Evolutionary conservation across 2,329 filamentous ascomycete genomes (phyloP).

Genomic region (Alternaria ethzedia): DNA sequence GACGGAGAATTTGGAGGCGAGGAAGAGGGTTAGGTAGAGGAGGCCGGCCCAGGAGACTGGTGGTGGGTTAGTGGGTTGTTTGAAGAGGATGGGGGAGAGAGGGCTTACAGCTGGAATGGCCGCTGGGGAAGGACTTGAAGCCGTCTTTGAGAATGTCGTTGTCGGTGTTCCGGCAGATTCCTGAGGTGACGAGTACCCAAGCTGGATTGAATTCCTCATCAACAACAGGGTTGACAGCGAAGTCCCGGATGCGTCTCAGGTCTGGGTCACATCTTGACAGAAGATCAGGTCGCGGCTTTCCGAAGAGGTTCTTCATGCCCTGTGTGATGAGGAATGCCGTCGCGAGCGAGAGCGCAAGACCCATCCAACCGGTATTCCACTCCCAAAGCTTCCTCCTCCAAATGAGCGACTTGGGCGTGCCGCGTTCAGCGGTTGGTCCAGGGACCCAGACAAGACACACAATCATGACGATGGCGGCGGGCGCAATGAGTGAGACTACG

Average conservation of each 20-base stretch:
- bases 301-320: slow-evolving; percentile 78
- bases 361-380: slow-evolving; percentile 83
- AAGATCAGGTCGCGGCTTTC: slow-evolving; percentile 69
- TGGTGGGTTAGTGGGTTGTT: not conserved
- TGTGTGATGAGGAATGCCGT: slow-evolving; percentile 81
- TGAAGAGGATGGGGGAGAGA: not conserved
- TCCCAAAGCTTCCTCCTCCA: slow-evolving; percentile 91
- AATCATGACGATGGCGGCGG: slow-evolving; percentile 71
- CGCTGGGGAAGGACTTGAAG: slow-evolving; percentile 83
- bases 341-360: slow-evolving; percentile 74
- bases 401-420: slow-evolving; percentile 68
- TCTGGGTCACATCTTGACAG: slow-evolving; percentile 79
- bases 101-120: slow-evolving; percentile 70
- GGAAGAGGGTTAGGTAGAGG: slow-evolving; percentile 84
- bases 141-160: slow-evolving; percentile 72
- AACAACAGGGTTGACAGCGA: slow-evolving; percentile 63
- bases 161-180: slow-evolving; percentile 75
- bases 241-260: slow-evolving; percentile 60
- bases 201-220: slow-evolving; percentile 54
- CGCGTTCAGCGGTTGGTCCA: slow-evolving; percentile 68
- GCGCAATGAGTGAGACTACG: slow-evolving; percentile 68
- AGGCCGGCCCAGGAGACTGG: slow-evolving; percentile 76
- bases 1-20: slow-evolving; percentile 81
- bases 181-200: slow-evolving; percentile 74
- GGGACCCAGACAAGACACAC: slow-evolving; percentile 75